phyloP scores from a whole-genome alignment of 176 grass and related monocot genomes.

The Tillandsia leiboldiana region DNA sequence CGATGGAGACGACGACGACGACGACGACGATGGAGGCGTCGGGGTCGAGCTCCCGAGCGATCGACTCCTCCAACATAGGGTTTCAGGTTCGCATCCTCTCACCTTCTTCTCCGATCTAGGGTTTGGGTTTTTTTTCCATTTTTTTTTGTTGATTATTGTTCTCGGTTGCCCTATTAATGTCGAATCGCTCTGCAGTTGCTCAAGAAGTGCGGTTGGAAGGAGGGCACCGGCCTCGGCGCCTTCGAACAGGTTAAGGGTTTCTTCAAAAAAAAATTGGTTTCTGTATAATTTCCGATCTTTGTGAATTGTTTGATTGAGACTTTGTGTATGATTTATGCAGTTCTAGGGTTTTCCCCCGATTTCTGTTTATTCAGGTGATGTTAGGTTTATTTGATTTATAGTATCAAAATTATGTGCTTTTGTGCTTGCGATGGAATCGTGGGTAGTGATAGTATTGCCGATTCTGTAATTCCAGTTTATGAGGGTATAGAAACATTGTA shows the following conservation, averaged over 20 bases:
- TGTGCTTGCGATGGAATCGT: no score
- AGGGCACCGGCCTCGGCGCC: conserved; percentile 85
- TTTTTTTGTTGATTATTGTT: not conserved
- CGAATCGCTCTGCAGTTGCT: conserved; percentile 42
- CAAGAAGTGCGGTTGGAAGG: conserved; percentile 92
- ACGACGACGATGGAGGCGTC: not conserved
- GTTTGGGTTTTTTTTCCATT: conserved; percentile 14
- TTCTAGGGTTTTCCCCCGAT: not conserved
- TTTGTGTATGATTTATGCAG: not conserved
- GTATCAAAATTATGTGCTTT: no score
- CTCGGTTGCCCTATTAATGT: not conserved
- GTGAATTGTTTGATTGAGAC: not conserved
- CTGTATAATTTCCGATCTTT: not conserved
- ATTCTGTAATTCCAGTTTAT: not conserved
- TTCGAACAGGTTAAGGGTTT: conserved; percentile 56
- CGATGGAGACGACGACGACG: not conserved
- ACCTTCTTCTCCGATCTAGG: conserved; percentile 22
- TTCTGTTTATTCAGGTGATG: not conserved
- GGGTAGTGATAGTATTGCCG: not conserved
- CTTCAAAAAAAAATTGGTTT: not conserved
- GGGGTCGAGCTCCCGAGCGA: conserved; percentile 27
- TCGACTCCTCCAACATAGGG: conserved; percentile 81
- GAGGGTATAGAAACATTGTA: not conserved
- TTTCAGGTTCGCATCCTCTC: conserved; percentile 41
- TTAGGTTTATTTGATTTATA: no score